Evolutionary conservation across 2,329 filamentous ascomycete genomes (phyloP).

Genomic region (Chaetomium sp.): DNA sequence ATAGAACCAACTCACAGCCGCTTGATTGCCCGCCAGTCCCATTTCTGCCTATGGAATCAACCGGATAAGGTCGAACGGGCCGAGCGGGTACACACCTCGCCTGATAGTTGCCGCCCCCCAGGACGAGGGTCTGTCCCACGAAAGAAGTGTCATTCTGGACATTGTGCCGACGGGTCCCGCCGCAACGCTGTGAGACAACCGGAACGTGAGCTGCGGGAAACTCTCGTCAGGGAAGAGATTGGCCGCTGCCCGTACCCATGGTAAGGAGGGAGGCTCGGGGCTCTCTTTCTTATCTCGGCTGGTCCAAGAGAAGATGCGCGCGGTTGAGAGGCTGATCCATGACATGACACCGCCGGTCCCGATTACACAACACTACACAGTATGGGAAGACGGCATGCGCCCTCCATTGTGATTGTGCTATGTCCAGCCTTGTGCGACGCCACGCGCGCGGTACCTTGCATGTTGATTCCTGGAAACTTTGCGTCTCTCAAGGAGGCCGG

Average conservation of each 20-base stretch:
- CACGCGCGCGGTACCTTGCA: constrained; percentile 1
- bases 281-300: neutral
- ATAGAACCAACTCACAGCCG: neutral
- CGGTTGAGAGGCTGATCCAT: neutral
- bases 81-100: neutral
- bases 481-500: neutral
- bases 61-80: neutral
- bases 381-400: too few species aligned
- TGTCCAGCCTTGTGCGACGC: neutral
- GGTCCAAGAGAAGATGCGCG: neutral
- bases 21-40: neutral
- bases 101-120: neutral
- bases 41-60: constrained; percentile 4
- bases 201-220: neutral
- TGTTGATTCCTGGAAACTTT: neutral
- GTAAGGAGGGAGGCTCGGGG: neutral
- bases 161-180: too few species aligned
- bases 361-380: neutral
- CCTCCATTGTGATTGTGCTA: neutral
- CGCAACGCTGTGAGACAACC: neutral
- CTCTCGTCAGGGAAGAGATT: too few species aligned
- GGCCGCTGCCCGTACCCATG: neutral
- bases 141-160: neutral
- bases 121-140: constrained; percentile 2
- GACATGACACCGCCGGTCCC: neutral